phyloP scores from a whole-genome alignment of 23 red algal genomes.

The Gracilaria gracilis region DNA sequence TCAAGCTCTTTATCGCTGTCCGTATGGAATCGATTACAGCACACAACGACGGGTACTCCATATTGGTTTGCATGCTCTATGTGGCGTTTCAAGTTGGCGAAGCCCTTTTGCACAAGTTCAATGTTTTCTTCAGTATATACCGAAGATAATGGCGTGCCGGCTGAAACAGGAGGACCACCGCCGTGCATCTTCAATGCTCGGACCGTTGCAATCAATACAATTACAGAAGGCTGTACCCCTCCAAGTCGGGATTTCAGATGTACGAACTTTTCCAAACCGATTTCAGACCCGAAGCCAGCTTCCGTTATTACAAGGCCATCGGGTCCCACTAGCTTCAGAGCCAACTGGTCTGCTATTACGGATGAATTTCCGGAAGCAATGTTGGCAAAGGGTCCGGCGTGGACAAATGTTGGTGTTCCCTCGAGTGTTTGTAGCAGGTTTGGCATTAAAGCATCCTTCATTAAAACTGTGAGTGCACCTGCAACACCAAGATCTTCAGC shows the following conservation, averaged over 20 bases:
- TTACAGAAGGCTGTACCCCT: conserved; percentile 73
- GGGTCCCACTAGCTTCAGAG: conserved; percentile 90
- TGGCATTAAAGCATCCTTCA: conserved; percentile 97
- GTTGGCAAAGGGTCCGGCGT: conserved; percentile 99
- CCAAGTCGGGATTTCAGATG: conserved; percentile 93
- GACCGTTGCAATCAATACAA: conserved; percentile 93
- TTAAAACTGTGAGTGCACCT: conserved; percentile 95
- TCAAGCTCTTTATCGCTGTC: conserved; percentile 88
- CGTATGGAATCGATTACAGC: conserved; percentile 84
- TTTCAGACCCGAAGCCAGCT: conserved; percentile 98
- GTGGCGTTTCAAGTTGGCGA: conserved; percentile 89
- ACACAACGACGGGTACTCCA: conserved; percentile 89
- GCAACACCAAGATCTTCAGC: conserved; percentile 98
- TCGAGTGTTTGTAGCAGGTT: conserved; percentile 98
- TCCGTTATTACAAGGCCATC: conserved; percentile 97
- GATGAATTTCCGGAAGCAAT: conserved; percentile 98
- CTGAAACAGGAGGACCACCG: conserved; percentile 84
- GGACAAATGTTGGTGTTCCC: conserved; percentile 96
- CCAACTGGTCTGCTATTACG: conserved; percentile 94
- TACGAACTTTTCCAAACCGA: conserved; percentile 96
- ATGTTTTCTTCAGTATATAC: conserved; percentile 81
- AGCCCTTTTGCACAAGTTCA: conserved; percentile 85
- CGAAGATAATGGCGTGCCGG: conserved; percentile 76
- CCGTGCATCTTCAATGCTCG: conserved; percentile 97
- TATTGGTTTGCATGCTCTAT: conserved; percentile 87